A percentile compares a stretch with the other conserved stretches of the same genome.
Evolutionary conservation across 441 rosid species (phyloP).

Genomic region (Euphorbia schlechtendalii): DNA sequence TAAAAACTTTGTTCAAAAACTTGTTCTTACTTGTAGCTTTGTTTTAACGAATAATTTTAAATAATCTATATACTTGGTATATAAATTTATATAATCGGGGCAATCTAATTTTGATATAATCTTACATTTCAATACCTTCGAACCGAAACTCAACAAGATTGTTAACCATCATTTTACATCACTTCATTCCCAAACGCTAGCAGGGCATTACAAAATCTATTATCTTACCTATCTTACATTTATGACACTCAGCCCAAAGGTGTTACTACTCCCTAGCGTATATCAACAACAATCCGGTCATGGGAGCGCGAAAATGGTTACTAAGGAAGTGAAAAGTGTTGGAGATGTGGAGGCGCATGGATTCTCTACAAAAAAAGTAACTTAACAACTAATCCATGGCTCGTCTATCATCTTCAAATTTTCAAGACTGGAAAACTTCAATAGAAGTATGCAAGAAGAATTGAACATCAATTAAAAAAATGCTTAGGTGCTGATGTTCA

Average conservation of each 20-base stretch:
- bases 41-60: neutral
- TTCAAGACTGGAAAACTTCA: neutral
- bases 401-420: neutral
- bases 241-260: too few species aligned
- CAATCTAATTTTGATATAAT: too few species aligned
- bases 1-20: neutral
- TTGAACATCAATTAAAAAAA: neutral
- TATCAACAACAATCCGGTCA: constrained; percentile 10
- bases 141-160: neutral
- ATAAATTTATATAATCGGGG: too few species aligned
- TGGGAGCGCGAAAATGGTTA: neutral
- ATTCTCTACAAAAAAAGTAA: too few species aligned
- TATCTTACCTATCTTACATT: too few species aligned
- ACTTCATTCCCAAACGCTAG: too few species aligned
- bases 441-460: neutral
- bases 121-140: neutral
- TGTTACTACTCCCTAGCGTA: neutral
- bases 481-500: neutral
- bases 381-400: neutral
- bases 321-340: neutral
- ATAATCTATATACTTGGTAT: neutral
- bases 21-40: neutral
- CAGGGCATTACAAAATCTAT: too few species aligned
- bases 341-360: too few species aligned
- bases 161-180: neutral